Base-by-base conservation (phyloP, 1,284 basidiomycete genomes). In the Pyrrhoderma noxium region DNA sequence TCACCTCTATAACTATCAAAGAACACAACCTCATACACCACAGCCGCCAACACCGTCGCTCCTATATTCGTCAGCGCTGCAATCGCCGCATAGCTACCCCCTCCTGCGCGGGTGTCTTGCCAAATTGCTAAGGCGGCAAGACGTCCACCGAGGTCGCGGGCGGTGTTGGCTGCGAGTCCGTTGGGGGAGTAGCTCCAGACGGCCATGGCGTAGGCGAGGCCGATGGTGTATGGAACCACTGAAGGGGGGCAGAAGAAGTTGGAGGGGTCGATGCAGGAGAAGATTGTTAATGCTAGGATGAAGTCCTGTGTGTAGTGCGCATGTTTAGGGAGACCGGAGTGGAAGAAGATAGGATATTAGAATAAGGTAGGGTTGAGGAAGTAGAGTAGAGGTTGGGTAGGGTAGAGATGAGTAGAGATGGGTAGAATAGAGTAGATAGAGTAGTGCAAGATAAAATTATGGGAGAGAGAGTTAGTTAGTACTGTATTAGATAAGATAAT, bases 141-240 rank as follows among this genome's bases (percentile, higher is more conserved):
- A 14, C 82, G 75, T 2, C 72, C 79, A 16, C 83, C 84, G 44
- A 87, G 40, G 60, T 86, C 84, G 58, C 83, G 79, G 27, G 83
- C 82, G 1, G 80, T 65, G 62, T 86, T 86, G 16, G 80, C 69
- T 11, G 79, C 73, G 52, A 85, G 60, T 45, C 73, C 74, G 27
- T 72, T 70, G 3, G 72, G 68, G 1, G 75, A 70, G 61, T 69
- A 85, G 13, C 78, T 76, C 79, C 82, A 85, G 47, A 85, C 73
- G 25, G 72, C 71, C 22, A 70, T 63, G 40, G 68, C 75, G 58
- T 83, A 85, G 56, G 73, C 70, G 31, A 81, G 62, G 18, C 72
- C 70, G 40, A 85, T 70, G 39, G 79, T 59, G 63, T 75, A 73
- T 0, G 81, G 81, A 3, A 65, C 71, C 3, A 68, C 60, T 5